Evolutionary conservation across 441 rosid genomes (phyloP).

Genomic region (Pelargonium citronellum): DNA sequence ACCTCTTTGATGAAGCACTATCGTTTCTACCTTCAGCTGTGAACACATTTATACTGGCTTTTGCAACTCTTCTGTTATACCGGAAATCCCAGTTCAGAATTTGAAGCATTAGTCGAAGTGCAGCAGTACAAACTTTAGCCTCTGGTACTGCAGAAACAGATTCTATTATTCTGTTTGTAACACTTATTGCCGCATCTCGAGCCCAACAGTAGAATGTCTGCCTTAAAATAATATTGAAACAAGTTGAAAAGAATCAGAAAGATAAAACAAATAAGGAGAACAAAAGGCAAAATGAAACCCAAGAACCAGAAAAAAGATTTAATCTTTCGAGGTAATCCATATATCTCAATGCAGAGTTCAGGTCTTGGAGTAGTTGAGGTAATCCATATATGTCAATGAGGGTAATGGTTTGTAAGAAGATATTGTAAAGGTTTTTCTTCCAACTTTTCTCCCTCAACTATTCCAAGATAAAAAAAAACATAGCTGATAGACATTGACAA

Average conservation of each 20-base stretch:
- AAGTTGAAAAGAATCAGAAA: constrained; percentile 15
- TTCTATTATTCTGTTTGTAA: constrained; percentile 62
- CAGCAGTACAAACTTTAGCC: constrained; percentile 84
- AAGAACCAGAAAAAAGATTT: constrained; percentile 9
- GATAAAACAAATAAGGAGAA: constrained; percentile 1
- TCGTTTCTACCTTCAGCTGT: constrained; percentile 54
- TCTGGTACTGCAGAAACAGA: constrained; percentile 61
- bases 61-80: constrained; percentile 38
- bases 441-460: neutral
- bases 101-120: constrained; percentile 80
- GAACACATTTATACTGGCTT: constrained; percentile 45
- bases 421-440: neutral
- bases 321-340: neutral
- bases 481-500: neutral
- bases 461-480: neutral
- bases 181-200: constrained; percentile 69
- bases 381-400: neutral
- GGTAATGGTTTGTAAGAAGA: neutral
- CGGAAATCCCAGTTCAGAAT: constrained; percentile 91
- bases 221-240: constrained; percentile 23
- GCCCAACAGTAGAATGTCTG: constrained; percentile 91
- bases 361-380: neutral
- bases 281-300: constrained; percentile 17
- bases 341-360: neutral
- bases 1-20: constrained; percentile 45